Conservation (phyloP, 192 early-diverging fungal species). For the Chytriomyces sp. region DNA sequence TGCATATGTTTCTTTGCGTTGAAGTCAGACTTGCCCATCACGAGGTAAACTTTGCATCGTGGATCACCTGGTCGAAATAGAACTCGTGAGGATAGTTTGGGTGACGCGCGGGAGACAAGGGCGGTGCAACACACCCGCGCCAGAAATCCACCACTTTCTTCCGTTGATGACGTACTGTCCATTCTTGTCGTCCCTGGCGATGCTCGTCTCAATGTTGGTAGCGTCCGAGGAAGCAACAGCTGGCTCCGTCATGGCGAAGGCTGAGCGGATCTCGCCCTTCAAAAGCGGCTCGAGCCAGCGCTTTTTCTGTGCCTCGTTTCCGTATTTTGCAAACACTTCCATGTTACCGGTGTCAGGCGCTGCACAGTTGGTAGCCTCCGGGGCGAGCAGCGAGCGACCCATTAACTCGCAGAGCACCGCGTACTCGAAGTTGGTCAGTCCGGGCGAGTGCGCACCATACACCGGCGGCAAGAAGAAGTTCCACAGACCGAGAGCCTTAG, state of each 20-base stretch:
- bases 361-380: constrained; percentile 91
- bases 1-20: constrained; percentile 74
- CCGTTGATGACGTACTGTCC: constrained; percentile 52
- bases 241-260: constrained; percentile 99
- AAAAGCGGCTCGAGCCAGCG: constrained; percentile 74
- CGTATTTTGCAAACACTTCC: constrained; percentile 98
- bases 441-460: constrained; percentile 76
- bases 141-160: constrained; percentile 99
- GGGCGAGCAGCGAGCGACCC: constrained; percentile 81
- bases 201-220: constrained; percentile 90
- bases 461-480: constrained; percentile 87
- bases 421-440: constrained; percentile 94
- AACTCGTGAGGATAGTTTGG: not conserved
- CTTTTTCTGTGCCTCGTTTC: constrained; percentile 78
- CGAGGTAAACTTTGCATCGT: constrained; percentile 83
- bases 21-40: constrained; percentile 88
- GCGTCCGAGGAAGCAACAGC: constrained; percentile 94
- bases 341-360: constrained; percentile 99
- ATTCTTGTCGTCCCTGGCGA: constrained; percentile 46
- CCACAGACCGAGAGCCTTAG: constrained; percentile 88
- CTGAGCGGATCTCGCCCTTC: constrained; percentile 90
- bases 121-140: constrained; percentile 60
- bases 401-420: constrained; percentile 87
- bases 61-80: constrained; percentile 61
- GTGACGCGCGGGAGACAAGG: not conserved